Evolutionary conservation across 192 early-diverging fungal species (phyloP), one percentile per base, ranked within the genome.

Genomic region (Coemansia sp.): DNA sequence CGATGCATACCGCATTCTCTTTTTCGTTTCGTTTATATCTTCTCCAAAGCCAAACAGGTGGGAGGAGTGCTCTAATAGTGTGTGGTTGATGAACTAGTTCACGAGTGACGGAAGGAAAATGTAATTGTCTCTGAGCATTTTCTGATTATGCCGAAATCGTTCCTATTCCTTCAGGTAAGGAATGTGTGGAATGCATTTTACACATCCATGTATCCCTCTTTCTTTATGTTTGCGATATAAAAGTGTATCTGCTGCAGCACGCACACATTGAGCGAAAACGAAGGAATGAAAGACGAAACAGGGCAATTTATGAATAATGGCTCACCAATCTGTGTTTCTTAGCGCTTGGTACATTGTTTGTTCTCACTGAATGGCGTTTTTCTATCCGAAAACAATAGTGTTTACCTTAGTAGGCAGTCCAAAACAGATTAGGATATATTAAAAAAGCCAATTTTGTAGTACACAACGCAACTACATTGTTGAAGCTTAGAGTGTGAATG

Each of bases 391-490:
- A 48, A 48, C 45, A 48, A 48, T 48, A 23, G 23, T 25, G 8
- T 48, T 25, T 25, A 25, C 45, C 25, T 23, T 48, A 48, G 22
- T 48, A 23, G 45, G 45, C 23, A 48, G 55, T 62, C 40, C 29
- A 37, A 40, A 65, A 23, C 63, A 52, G 61, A 61, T 57, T 72
- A 72, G 69, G 69, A 72, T 61, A 72, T 72, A 72, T 72, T 72
- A 72, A 72, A 59, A n/a, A 55, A 47, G 45, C 22, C 45, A 48
- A 25, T 48, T 25, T 48, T 48, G 20, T 48, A 17, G 38, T 48
- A 48, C 23, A 25, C 45, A 8, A 10, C 9, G 45, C n/a, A n/a
- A n/a, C n/a, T 9, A 10, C 45, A 48, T 48, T 48, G 45, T 48
- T 48, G 8, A 11, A 20, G 10, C 20, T 11, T 48, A 48, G 45